Percentiles rank a stretch among this genome's conserved stretches.
phyloP scores from a whole-genome alignment of 371 early-diverging fungal species.

The Enterospora canceri region DNA sequence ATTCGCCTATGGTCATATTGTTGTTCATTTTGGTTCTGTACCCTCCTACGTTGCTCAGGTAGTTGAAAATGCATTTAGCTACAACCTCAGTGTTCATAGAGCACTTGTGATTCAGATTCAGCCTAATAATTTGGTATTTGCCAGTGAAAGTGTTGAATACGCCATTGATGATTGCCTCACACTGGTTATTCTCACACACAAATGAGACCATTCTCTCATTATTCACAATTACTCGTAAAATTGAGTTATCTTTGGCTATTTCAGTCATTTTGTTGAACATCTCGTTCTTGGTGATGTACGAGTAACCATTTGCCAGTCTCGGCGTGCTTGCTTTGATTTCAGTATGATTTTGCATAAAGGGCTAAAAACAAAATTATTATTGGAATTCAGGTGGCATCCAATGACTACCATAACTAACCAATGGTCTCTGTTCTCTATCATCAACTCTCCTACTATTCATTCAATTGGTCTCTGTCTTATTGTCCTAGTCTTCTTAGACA shows the following conservation, averaged over 20 bases:
- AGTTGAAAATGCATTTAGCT: not conserved
- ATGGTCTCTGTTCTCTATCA: too few species aligned
- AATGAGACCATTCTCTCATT: constrained; percentile 42
- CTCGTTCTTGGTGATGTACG: constrained; percentile 50
- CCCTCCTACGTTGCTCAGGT: not conserved
- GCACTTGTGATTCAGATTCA: constrained; percentile 53
- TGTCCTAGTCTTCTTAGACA: too few species aligned
- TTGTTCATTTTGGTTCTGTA: not conserved
- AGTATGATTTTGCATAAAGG: too few species aligned
- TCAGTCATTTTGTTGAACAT: constrained; percentile 41
- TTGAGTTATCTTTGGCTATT: constrained; percentile 39
- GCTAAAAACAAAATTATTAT: too few species aligned
- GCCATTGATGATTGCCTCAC: constrained; percentile 49
- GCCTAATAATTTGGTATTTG: constrained; percentile 44
- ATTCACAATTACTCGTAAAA: constrained; percentile 41
- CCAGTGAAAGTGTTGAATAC: constrained; percentile 47
- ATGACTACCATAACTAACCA: too few species aligned
- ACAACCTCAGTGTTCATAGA: constrained; percentile 16
- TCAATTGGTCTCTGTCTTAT: too few species aligned
- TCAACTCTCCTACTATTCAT: too few species aligned
- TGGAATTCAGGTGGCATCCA: too few species aligned
- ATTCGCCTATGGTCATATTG: not conserved
- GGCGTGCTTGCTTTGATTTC: too few species aligned
- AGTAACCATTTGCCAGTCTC: too few species aligned
- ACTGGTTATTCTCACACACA: constrained; percentile 50